Evolutionary conservation across 257 asterid species (phyloP).

Genomic region (Gentiana dahurica): DNA sequence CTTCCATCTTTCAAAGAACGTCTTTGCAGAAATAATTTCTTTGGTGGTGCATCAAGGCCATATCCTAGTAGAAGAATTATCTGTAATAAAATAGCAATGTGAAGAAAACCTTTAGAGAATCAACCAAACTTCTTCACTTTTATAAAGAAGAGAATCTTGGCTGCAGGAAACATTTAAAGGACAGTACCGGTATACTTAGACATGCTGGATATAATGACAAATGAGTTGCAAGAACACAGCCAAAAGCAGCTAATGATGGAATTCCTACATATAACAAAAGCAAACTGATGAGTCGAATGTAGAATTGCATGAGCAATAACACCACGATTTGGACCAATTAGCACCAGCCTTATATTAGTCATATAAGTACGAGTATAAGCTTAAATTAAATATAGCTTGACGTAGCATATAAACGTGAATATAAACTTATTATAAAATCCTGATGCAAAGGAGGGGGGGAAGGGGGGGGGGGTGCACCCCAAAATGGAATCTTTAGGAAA

Average conservation of each 20-base stretch:
- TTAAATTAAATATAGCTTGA: background rate
- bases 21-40: slow-evolving; percentile 44
- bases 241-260: slow-evolving; percentile 84
- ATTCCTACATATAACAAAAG: slow-evolving; percentile 41
- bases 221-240: slow-evolving; percentile 92
- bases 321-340: background rate
- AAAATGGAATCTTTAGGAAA: background rate
- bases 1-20: slow-evolving; percentile 27
- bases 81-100: slow-evolving; percentile 25
- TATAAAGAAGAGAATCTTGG: background rate
- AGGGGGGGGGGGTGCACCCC: background rate
- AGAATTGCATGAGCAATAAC: background rate
- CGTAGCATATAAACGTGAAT: background rate
- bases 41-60: slow-evolving; percentile 85
- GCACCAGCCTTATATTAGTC: background rate
- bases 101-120: background rate
- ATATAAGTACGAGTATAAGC: background rate
- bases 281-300: slow-evolving; percentile 12
- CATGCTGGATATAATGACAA: slow-evolving; percentile 77
- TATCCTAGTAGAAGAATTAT: slow-evolving; percentile 61
- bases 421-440: background rate
- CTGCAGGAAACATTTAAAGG: background rate
- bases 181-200: slow-evolving; percentile 71
- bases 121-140: background rate
- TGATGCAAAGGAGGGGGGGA: background rate